Evolutionary conservation across 352 stramenopile species (phyloP).

Genomic region (Blastocystis sp.): DNA sequence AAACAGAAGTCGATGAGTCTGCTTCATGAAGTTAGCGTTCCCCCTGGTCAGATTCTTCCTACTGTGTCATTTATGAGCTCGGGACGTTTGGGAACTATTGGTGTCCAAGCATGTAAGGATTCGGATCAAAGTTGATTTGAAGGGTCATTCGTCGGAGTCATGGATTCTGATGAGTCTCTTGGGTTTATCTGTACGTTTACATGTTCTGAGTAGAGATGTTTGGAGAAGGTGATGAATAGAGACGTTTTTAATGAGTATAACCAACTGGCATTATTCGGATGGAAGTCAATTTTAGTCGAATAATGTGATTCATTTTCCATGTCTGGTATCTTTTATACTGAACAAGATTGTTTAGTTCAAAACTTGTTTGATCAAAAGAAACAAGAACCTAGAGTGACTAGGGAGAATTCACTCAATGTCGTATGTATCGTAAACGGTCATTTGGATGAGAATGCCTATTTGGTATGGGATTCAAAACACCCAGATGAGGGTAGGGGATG

Average conservation of each 20-base stretch:
- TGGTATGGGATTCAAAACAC: not conserved
- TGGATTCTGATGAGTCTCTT: not conserved
- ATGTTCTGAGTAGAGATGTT: not conserved
- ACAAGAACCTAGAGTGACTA: not conserved
- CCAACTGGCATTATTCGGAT: not conserved
- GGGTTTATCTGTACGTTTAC: not conserved
- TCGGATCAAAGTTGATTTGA: not conserved
- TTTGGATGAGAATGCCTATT: not conserved
- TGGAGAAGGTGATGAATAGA: not conserved
- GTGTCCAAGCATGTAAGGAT: not conserved
- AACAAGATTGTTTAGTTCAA: not conserved
- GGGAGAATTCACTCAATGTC: not conserved
- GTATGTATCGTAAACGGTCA: not conserved
- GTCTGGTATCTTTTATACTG: not conserved
- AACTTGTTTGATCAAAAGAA: not conserved
- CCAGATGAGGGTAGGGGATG: not conserved
- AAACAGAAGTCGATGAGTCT: not conserved
- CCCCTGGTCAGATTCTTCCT: not conserved
- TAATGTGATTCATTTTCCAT: not conserved
- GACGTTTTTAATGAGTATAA: not conserved
- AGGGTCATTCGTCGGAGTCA: not conserved
- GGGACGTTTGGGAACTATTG: not conserved
- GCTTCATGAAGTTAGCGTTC: not conserved
- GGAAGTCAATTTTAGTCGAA: not conserved
- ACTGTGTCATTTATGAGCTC: not conserved